Evolutionary conservation across 2,329 filamentous ascomycete species (phyloP).

Genomic region (Camillea tinctor): DNA sequence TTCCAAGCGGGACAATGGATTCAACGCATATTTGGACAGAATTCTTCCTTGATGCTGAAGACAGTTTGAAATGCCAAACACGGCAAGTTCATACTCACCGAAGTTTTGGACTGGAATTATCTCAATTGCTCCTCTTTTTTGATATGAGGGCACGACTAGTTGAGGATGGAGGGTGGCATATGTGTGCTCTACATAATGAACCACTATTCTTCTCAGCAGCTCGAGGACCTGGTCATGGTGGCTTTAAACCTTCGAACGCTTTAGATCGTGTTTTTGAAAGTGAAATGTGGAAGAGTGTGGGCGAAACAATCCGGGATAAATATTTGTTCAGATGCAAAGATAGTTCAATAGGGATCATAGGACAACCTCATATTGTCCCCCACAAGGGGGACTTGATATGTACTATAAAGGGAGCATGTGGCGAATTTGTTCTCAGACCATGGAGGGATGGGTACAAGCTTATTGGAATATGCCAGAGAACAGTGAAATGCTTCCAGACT

Average conservation of each 20-base stretch:
- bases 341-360: slow-evolving; percentile 10
- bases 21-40: not conserved
- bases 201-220: too few relatives aligned
- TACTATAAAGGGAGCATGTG: slow-evolving; percentile 9
- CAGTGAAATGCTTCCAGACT: not conserved
- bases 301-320: not conserved
- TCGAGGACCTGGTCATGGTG: too few relatives aligned
- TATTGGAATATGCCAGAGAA: slow-evolving; percentile 9
- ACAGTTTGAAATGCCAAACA: not conserved
- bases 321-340: slow-evolving; percentile 4
- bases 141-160: not conserved
- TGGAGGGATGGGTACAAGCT: slow-evolving; percentile 4
- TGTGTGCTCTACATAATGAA: too few relatives aligned
- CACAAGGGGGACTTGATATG: slow-evolving; percentile 5
- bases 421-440: slow-evolving; percentile 7
- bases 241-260: too few relatives aligned
- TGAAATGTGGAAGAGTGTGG: not conserved
- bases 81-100: not conserved
- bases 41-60: slow-evolving; percentile 5
- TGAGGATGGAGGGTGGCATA: too few relatives aligned
- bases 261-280: too few relatives aligned
- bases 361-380: slow-evolving; percentile 1
- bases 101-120: slow-evolving; percentile 7
- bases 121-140: slow-evolving; percentile 5
- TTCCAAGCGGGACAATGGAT: not conserved